Conservation (phyloP, 495 filamentous ascomycete genomes). For the Endocarpon pusillum region DNA sequence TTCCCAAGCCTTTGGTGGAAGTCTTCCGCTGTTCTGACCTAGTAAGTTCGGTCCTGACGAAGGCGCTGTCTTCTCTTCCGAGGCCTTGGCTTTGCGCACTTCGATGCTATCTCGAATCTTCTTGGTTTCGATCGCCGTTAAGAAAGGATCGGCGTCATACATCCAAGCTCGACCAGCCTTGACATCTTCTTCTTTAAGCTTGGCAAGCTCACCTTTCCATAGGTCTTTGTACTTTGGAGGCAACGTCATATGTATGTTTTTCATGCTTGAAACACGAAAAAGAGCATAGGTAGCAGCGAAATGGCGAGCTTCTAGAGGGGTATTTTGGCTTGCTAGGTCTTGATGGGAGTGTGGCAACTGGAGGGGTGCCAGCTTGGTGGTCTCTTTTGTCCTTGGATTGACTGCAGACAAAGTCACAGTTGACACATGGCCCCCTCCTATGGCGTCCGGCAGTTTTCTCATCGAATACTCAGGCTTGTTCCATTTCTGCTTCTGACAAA, state of each 20-base stretch:
- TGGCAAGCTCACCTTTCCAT: conserved; percentile 74
- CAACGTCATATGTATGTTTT: conserved; percentile 82
- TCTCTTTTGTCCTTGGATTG: conserved; percentile 70
- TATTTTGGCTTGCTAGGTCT: conserved; percentile 49
- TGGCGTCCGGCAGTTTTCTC: conserved; percentile 30
- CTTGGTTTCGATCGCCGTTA: conserved; percentile 60
- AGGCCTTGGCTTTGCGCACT: conserved; percentile 40
- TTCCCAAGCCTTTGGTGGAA: conserved; percentile 65
- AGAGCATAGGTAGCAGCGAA: conserved; percentile 82
- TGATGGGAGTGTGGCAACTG: conserved; percentile 58
- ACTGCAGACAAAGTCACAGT: conserved; percentile 60
- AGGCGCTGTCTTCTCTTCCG: conserved; percentile 36
- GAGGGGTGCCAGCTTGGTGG: conserved; percentile 58
- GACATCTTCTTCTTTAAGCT: conserved; percentile 59
- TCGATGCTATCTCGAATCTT: conserved; percentile 28
- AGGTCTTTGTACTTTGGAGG: conserved; percentile 75
- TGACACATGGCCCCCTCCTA: conserved; percentile 51
- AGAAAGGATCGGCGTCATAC: conserved; percentile 92
- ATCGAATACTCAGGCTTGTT: conserved; percentile 81
- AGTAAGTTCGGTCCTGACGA: conserved; percentile 19
- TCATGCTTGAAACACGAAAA: conserved; percentile 83
- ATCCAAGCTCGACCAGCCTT: conserved; percentile 69
- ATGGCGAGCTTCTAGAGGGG: conserved; percentile 76
- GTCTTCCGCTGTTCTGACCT: conserved; percentile 19
- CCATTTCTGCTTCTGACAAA: conserved; percentile 92